These are phyloP conservation scores for Starmerella floris DNA, from an alignment of 805 yeast genomes.

Conservation along the genomic window DNA sequence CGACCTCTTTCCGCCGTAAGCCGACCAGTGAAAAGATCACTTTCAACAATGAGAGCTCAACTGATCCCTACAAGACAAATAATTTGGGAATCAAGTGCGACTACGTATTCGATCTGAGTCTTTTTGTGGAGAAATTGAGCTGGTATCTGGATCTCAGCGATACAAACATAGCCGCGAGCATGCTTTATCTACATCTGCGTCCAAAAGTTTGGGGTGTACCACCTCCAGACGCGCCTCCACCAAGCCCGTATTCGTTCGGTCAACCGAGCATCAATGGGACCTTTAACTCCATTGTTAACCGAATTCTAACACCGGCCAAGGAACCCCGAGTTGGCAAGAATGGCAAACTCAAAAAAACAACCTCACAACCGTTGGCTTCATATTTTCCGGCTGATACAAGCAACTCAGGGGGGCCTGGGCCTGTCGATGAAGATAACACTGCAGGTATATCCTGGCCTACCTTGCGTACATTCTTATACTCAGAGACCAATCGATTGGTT, in stretches of 20 bases:
- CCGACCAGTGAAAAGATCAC: not conserved
- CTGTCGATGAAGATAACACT: not conserved
- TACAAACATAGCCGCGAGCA: constrained; percentile 35
- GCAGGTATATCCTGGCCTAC: constrained; percentile 17
- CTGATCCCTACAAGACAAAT: not conserved
- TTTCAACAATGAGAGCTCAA: not conserved
- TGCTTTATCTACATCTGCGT: constrained; percentile 32
- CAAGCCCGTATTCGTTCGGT: constrained; percentile 1
- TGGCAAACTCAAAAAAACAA: not conserved
- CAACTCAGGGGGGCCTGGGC: not conserved
- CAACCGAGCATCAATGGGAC: constrained; percentile 4
- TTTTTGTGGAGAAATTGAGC: constrained; percentile 22
- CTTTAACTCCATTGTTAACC: constrained; percentile 3
- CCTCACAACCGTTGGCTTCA: not conserved
- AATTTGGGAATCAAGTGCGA: constrained; percentile 8
- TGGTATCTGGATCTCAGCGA: constrained; percentile 33
- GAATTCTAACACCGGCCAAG: constrained; percentile 15
- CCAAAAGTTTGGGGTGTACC: constrained; percentile 14
- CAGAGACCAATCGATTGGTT: constrained; percentile 11
- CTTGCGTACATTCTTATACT: constrained; percentile 11
- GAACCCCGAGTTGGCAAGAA: not conserved
- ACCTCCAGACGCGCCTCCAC: not conserved
- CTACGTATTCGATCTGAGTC: constrained; percentile 13
- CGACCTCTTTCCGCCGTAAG: not conserved
- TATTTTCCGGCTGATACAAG: not conserved